A percentile compares a stretch with the other conserved stretches of the same genome.
Evolutionary conservation across 345 rosid genomes (phyloP).

Genomic region (Corchorus capsularis): DNA sequence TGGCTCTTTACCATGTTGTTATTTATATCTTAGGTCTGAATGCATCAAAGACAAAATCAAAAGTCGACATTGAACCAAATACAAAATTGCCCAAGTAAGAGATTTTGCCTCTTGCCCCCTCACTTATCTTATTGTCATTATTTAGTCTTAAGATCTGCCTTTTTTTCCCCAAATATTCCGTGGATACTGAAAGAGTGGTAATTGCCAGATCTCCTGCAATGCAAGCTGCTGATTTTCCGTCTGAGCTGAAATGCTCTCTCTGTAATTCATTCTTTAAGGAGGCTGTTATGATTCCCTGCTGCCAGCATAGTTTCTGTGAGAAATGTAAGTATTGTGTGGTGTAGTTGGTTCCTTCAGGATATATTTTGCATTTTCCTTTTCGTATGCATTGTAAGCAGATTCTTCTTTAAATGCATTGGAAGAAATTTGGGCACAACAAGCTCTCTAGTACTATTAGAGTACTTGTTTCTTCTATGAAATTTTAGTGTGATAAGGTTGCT

Average conservation of each 20-base stretch:
- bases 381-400: background rate
- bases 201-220: constrained; percentile 21
- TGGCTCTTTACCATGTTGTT: background rate
- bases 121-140: constrained; percentile 14
- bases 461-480: background rate
- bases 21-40: constrained; percentile 24
- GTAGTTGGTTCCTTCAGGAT: background rate
- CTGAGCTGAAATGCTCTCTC: constrained; percentile 49
- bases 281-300: constrained; percentile 65
- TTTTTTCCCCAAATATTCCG: background rate
- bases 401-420: background rate
- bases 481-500: background rate
- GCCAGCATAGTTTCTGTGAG: constrained; percentile 59
- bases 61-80: constrained; percentile 27
- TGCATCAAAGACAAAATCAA: constrained; percentile 18
- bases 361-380: background rate
- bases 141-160: constrained; percentile 7
- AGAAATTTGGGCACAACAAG: background rate
- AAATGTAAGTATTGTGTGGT: constrained; percentile 40
- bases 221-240: constrained; percentile 36
- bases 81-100: constrained; percentile 32
- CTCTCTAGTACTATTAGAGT: background rate
- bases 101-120: background rate
- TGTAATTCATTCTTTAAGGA: constrained; percentile 42
- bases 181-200: constrained; percentile 25